Evolutionary conservation across 805 yeast genomes (phyloP).

Genomic region (Middelhovenomyces tepae): DNA sequence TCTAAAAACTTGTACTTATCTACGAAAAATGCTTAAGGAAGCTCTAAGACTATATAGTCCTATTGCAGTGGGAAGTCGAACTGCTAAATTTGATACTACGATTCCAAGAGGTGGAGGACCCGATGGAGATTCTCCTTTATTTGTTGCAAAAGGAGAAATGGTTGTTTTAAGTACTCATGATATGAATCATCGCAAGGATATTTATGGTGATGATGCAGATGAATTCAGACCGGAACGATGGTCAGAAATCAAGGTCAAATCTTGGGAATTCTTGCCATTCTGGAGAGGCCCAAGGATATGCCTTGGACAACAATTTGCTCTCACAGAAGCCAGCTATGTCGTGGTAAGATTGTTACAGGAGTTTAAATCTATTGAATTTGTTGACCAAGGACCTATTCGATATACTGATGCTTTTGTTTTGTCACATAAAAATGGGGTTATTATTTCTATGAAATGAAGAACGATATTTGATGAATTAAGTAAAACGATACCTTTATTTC

Average conservation of each 20-base stretch:
- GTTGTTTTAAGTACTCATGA: constrained; percentile 31
- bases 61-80: constrained; percentile 38
- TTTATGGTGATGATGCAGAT: constrained; percentile 35
- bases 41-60: constrained; percentile 38
- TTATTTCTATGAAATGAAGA: no score
- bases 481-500: no score
- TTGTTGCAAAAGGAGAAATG: constrained; percentile 31
- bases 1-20: constrained; percentile 35
- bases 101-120: constrained; percentile 42
- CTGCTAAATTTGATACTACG: constrained; percentile 34
- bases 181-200: constrained; percentile 31
- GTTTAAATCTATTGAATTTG: constrained; percentile 20
- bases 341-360: constrained; percentile 31
- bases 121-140: constrained; percentile 29
- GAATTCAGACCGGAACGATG: constrained; percentile 35
- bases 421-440: no score
- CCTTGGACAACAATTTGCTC: constrained; percentile 44
- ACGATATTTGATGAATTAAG: no score
- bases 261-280: constrained; percentile 39
- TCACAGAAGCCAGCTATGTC: constrained; percentile 37
- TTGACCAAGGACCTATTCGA: no score
- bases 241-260: constrained; percentile 26
- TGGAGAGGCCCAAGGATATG: constrained; percentile 45
- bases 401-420: no score
- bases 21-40: constrained; percentile 37